phyloP scores from a whole-genome alignment of 2,329 filamentous ascomycete genomes.

The Beauveria varroae region DNA sequence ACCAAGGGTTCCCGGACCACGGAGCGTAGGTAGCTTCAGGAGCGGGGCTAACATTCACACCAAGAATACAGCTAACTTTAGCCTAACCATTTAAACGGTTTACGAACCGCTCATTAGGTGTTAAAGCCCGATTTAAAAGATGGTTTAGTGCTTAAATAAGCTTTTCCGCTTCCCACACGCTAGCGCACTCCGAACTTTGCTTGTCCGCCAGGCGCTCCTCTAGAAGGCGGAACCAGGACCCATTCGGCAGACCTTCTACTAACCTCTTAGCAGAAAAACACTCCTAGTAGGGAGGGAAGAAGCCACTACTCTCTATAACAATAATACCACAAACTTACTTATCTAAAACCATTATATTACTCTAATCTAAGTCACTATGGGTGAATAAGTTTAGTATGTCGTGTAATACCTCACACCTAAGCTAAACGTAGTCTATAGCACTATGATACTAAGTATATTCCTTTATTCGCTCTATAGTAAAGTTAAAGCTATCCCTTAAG shows the following conservation, averaged over 20 bases:
- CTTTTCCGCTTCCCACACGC: slow-evolving; percentile 5
- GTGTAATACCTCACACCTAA: neutral
- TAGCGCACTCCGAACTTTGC: neutral
- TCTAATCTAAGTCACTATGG: slow-evolving; percentile 8
- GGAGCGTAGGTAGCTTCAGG: neutral
- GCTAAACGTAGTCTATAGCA: neutral
- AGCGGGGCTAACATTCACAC: neutral
- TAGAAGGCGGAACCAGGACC: slow-evolving; percentile 6
- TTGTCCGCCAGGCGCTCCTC: neutral
- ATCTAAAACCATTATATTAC: slow-evolving; percentile 4
- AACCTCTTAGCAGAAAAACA: neutral
- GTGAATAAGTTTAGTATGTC: slow-evolving; percentile 1
- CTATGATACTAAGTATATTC: neutral
- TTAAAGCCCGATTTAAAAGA: neutral
- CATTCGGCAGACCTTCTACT: neutral
- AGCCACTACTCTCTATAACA: slow-evolving; percentile 5
- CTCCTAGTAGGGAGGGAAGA: slow-evolving; percentile 7
- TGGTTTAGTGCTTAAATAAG: neutral
- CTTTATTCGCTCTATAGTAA: slow-evolving; percentile 1
- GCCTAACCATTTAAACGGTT: slow-evolving; percentile 1
- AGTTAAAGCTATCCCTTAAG: neutral
- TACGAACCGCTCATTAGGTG: neutral
- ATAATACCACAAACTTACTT: slow-evolving; percentile 4
- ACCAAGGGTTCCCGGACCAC: neutral
- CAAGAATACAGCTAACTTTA: neutral